Base-by-base conservation (phyloP, 148 eudicot species). In the Bassia scoparia region DNA sequence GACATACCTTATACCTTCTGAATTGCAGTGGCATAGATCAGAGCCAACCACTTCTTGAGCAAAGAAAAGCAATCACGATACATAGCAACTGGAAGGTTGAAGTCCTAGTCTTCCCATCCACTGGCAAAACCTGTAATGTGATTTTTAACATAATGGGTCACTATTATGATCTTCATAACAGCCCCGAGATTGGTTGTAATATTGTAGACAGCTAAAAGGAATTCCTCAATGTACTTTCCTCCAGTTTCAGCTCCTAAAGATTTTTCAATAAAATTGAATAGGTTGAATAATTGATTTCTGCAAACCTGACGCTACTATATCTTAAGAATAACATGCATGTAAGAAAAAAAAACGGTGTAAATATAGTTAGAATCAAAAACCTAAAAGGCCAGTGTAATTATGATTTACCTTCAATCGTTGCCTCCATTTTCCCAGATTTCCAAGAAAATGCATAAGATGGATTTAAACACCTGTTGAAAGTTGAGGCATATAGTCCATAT, bases 141-240 rank as follows among this genome's bases (percentile, higher is more conserved):
- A 80, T 63, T 75, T 55, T 3, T n/a, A n/a, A 18, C 27, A 66
- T 23, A 14, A 14, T 38, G 21, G 62, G 26, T 23, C 26, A 29
- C 17, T 26, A 38, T 17, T 56, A 41, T 16, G 26, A 27, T 3
- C 7, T 52, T 49, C 1, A 52, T 52, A 16, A 20, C 4, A 17
- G 3, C 3, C 3, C 17, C 2, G 17, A 18, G 55, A 41, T 8
- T 41, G 6, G 46, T 8, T 41, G 46, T 41, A 41, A 41, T n/a
- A 41, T 6, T 6, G 44, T 41, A 41, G 12, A 14, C 46, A 41
- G 46, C 46, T 41, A 20, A 18, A 41, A 38, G 68, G 34, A 27
- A 81, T 83, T 89, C 98, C 98, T 95, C 98, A 12, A 90, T 68
- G 71, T 91, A 91, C 82, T 91, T 95, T 81, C 98, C 88, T 97